phyloP scores from a whole-genome alignment of 208 protist species.

The Endotrypanum monterogeii region DNA sequence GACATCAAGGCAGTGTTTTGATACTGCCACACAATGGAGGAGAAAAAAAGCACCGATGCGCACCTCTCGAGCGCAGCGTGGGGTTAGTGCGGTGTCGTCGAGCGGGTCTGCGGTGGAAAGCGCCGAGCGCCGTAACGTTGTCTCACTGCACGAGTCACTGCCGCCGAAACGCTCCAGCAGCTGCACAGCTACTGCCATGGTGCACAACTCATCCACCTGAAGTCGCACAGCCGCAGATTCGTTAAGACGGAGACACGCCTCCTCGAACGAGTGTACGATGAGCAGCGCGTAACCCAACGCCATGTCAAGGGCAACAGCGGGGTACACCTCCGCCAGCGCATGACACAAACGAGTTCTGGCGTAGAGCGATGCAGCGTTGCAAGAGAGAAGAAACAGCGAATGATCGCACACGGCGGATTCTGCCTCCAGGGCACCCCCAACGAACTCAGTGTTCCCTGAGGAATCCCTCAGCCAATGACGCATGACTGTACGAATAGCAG shows the following conservation, averaged over 20 bases:
- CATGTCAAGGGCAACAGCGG: slow-evolving; percentile 7
- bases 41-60: slow-evolving; percentile 46
- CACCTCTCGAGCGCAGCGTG: slow-evolving; percentile 23
- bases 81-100: background rate
- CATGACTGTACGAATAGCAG: slow-evolving; percentile 4
- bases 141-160: background rate
- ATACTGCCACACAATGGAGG: slow-evolving; percentile 47
- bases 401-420: background rate
- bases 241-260: slow-evolving; percentile 36
- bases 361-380: slow-evolving; percentile 40
- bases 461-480: background rate
- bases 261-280: slow-evolving; percentile 37
- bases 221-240: slow-evolving; percentile 21
- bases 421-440: background rate
- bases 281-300: slow-evolving; percentile 31
- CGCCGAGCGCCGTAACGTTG: background rate
- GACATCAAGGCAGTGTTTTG: slow-evolving; percentile 60
- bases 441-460: background rate
- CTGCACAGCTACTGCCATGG: slow-evolving; percentile 48
- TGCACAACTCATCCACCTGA: slow-evolving; percentile 56
- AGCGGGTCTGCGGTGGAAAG: background rate
- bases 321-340: slow-evolving; percentile 16
- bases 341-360: slow-evolving; percentile 41
- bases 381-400: slow-evolving; percentile 13
- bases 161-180: slow-evolving; percentile 31